Evolutionary conservation across 495 filamentous ascomycete genomes (phyloP).

Genomic region (Astrocystis sublimbata): DNA sequence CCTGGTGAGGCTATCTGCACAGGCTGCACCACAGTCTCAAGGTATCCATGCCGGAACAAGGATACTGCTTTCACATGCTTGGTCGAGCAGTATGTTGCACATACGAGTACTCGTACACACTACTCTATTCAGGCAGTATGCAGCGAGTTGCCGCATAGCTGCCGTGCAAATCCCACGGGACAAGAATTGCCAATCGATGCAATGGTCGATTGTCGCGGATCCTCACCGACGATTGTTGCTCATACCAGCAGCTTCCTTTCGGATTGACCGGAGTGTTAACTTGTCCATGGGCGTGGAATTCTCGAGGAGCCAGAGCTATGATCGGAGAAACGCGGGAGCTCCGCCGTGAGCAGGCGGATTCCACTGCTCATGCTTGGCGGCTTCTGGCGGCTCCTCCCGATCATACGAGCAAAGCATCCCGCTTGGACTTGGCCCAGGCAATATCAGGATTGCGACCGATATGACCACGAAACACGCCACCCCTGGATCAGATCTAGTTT

Average conservation of each 20-base stretch:
- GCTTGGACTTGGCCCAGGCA: conserved; percentile 4
- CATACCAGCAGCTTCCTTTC: no score
- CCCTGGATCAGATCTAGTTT: not conserved
- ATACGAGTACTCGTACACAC: no score
- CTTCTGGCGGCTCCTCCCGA: conserved; percentile 12
- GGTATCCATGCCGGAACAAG: not conserved
- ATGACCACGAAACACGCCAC: conserved; percentile 16
- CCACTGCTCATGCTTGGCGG: not conserved
- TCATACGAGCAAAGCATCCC: conserved; percentile 10
- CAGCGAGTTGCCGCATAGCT: not conserved
- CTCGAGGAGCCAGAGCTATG: not conserved
- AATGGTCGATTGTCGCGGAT: not conserved
- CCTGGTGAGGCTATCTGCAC: not conserved
- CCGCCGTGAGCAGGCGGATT: not conserved
- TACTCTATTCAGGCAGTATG: no score
- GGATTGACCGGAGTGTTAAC: no score
- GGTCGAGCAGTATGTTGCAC: no score
- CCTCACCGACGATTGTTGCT: not conserved
- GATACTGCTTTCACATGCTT: not conserved
- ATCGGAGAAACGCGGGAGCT: conserved; percentile 9
- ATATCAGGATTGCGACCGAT: no score
- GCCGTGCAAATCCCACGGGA: not conserved
- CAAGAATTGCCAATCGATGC: not conserved
- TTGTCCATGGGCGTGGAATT: not conserved
- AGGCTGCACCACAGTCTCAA: no score